Base-by-base conservation (phyloP, 1,139 yeast genomes). In the Arxiozyma bovina region DNA sequence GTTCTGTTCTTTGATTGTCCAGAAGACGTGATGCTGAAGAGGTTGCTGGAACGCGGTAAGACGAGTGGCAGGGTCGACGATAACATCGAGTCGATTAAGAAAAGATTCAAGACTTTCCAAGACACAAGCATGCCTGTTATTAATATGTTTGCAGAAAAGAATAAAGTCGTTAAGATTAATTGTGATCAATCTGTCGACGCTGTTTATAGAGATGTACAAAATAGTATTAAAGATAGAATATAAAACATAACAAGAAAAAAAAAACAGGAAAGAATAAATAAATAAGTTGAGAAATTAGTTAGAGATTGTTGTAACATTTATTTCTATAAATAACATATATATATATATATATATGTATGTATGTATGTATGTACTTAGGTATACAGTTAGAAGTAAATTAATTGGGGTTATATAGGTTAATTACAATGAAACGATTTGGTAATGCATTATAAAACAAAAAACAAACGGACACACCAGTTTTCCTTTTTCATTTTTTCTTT, bases 51-150 rank as follows among this genome's bases (percentile, higher is more conserved):
- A 71, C 82, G 99, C 70, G 97, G 98, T 40, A 87, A 91, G 75
- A 90, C 96, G 21, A 84, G 94, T 66, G 99, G 98, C 40, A 83
- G 99, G 69, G 71, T 87, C 40, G 99, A 93, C 70, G 99, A 93
- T 69, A 93, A 93, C 71, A 79, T 85, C 56, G 98, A 91, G 66
- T 83, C 93, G 62, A 91, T 93, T 69, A 84, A 78, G 66, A 91
- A 93, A 75, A 80, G 99, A 71, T 93, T 93, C 76, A 79, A 75
- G 62, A 86, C 93, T 17, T 93, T 93, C 68, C 70, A 84, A 54
- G 96, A 90, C 50, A 90, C 98, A 7, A 85, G 95, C 58, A 86
- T 87, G 90, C 99, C 99, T 1, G 99, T 93, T 15, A 89, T 93
- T 48, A 87, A 90, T 55, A 82, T 89, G 71, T 93, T 82, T 66